Evolutionary conservation across 495 filamentous ascomycete genomes (phyloP).

Genomic region (Bathelium albidoporum): DNA sequence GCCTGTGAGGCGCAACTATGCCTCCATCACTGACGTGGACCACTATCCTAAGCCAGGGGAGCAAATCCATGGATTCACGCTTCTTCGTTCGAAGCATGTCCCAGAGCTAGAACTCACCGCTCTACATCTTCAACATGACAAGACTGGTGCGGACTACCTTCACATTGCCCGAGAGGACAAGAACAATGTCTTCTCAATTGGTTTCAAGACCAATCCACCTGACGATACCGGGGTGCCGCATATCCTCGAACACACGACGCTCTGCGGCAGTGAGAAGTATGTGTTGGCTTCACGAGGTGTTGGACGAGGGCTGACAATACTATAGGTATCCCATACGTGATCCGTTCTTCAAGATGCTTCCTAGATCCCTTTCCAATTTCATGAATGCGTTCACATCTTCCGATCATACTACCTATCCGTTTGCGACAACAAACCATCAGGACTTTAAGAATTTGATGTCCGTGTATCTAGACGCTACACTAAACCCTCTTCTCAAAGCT

Average conservation of each 20-base stretch:
- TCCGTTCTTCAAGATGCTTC: slow-evolving; percentile 99
- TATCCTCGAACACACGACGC: slow-evolving; percentile 92
- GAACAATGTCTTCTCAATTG: slow-evolving; percentile 99
- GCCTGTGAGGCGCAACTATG: slow-evolving; percentile 35
- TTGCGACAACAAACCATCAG: slow-evolving; percentile 92
- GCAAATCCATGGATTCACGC: slow-evolving; percentile 83
- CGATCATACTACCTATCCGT: slow-evolving; percentile 96
- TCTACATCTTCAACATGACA: slow-evolving; percentile 78
- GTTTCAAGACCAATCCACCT: slow-evolving; percentile 96
- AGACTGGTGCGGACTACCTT: slow-evolving; percentile 89
- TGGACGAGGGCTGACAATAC: slow-evolving; percentile 18
- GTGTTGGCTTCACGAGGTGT: slow-evolving; percentile 14
- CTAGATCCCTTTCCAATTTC: slow-evolving; percentile 91
- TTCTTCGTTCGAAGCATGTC: slow-evolving; percentile 77
- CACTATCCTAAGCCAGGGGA: slow-evolving; percentile 68
- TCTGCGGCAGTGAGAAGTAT: slow-evolving; percentile 95
- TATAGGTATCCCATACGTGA: slow-evolving; percentile 85
- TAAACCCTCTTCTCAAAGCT: slow-evolving; percentile 76
- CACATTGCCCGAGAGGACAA: slow-evolving; percentile 89
- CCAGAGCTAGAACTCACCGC: slow-evolving; percentile 90
- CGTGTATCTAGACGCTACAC: slow-evolving; percentile 90
- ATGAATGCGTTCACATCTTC: slow-evolving; percentile 98
- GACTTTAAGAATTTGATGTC: slow-evolving; percentile 94
- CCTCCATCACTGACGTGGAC: slow-evolving; percentile 61
- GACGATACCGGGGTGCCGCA: slow-evolving; percentile 95